These are phyloP conservation scores for Dactylellina cionopaga DNA, from an alignment of 2,329 filamentous ascomycete species.

Conservation along the genomic window DNA sequence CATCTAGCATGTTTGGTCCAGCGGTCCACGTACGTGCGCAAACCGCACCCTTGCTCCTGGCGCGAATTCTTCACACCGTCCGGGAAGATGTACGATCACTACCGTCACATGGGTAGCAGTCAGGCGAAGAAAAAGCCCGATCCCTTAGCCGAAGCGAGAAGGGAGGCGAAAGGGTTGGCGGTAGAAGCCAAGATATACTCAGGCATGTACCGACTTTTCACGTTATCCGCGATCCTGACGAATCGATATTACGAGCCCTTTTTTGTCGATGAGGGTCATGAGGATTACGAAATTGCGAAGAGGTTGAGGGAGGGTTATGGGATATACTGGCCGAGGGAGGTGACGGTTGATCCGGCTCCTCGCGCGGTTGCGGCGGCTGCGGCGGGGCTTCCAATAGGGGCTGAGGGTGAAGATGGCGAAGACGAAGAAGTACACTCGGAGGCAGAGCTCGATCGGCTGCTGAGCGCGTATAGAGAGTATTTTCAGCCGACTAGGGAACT, in stretches of 20 bases:
- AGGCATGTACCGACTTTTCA: constrained; percentile 28
- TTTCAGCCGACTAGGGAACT: constrained; percentile 20
- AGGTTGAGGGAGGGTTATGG: constrained; percentile 7
- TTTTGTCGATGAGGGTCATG: constrained; percentile 9
- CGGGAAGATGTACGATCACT: not conserved
- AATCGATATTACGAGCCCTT: constrained; percentile 36
- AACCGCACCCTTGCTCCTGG: not conserved
- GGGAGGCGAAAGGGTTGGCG: not conserved
- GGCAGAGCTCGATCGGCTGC: too few relatives aligned
- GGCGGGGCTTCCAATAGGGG: not conserved
- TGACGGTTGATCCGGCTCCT: constrained; percentile 9
- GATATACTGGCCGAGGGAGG: constrained; percentile 35
- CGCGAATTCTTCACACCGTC: not conserved
- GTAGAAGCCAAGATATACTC: constrained; percentile 15
- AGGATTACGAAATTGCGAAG: not conserved
- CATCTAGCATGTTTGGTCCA: constrained; percentile 35
- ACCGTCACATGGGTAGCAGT: not conserved
- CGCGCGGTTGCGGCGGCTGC: not conserved
- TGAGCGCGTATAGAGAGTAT: constrained; percentile 11
- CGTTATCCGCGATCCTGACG: constrained; percentile 21
- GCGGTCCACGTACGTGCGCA: constrained; percentile 13
- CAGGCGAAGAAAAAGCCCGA: not conserved
- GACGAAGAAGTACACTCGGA: too few relatives aligned
- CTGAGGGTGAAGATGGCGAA: not conserved
- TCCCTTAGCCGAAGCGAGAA: not conserved